phyloP scores from a whole-genome alignment of 1,284 basidiomycete genomes.

The Lignosus rhinocerotis region DNA sequence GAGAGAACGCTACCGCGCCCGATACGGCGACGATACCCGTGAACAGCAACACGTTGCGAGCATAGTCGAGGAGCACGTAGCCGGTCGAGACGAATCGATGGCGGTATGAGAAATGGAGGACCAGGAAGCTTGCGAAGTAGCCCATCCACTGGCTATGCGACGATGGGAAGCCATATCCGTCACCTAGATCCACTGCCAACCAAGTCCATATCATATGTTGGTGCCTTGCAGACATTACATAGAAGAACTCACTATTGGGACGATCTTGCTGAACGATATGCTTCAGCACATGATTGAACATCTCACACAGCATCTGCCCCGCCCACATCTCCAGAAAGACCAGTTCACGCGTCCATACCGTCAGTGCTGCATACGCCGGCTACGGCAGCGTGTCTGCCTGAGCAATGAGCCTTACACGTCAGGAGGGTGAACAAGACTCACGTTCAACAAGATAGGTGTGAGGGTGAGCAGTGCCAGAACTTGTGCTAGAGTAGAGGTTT shows the following conservation, averaged over 20 bases:
- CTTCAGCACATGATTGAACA: slow-evolving; percentile 72
- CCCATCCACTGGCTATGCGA: slow-evolving; percentile 90
- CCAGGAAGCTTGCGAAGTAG: slow-evolving; percentile 78
- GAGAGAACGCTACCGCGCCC: slow-evolving; percentile 73
- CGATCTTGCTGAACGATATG: slow-evolving; percentile 67
- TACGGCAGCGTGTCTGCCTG: slow-evolving; percentile 27
- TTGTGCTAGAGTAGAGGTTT: slow-evolving; percentile 60
- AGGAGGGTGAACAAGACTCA: not conserved
- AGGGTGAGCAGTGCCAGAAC: slow-evolving; percentile 66
- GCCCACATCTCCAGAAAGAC: slow-evolving; percentile 81
- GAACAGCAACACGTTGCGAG: slow-evolving; percentile 52
- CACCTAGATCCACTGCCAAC: slow-evolving; percentile 54
- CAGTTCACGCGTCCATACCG: slow-evolving; percentile 76
- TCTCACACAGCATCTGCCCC: slow-evolving; percentile 77
- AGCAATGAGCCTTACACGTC: not conserved
- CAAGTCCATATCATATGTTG: not conserved
- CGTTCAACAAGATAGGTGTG: slow-evolving; percentile 10
- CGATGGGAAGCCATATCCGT: slow-evolving; percentile 86
- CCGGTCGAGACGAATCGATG: slow-evolving; percentile 65
- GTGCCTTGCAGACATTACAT: not conserved
- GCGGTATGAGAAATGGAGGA: slow-evolving; percentile 71
- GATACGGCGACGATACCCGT: slow-evolving; percentile 55
- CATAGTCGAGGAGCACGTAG: slow-evolving; percentile 46
- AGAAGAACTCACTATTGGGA: slow-evolving; percentile 54
- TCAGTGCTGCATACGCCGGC: slow-evolving; percentile 79